Conservation (phyloP, 169 alveolate species). For the Babesia bovis region DNA sequence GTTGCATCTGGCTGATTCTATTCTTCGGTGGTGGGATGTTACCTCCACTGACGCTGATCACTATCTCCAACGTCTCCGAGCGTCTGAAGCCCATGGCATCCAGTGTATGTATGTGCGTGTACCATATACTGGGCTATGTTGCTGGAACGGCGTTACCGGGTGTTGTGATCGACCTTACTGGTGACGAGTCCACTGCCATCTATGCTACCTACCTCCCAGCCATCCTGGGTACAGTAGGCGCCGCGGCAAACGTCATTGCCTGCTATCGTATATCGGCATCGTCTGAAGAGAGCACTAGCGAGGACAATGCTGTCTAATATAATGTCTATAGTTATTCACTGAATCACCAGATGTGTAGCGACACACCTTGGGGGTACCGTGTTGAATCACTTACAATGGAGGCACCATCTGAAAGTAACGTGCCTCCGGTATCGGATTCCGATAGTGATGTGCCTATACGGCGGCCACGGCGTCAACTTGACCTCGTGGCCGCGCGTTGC, state of each 20-base stretch:
- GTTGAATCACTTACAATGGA: too few species aligned
- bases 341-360: too few species aligned
- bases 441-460: neutral
- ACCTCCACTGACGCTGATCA: slow-evolving; percentile 48
- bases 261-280: neutral
- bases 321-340: too few species aligned
- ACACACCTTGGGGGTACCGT: too few species aligned
- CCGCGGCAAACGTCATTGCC: slow-evolving; percentile 7
- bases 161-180: slow-evolving; percentile 31
- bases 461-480: neutral
- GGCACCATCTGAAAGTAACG: too few species aligned
- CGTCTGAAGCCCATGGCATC: slow-evolving; percentile 55
- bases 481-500: neutral
- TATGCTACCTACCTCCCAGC: slow-evolving; percentile 32
- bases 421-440: too few species aligned
- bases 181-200: neutral
- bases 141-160: slow-evolving; percentile 58
- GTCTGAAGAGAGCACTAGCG: too few species aligned
- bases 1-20: slow-evolving; percentile 35
- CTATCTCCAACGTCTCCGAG: slow-evolving; percentile 34
- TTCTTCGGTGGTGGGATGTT: slow-evolving; percentile 57
- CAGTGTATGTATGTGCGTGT: slow-evolving; percentile 49
- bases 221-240: slow-evolving; percentile 2
- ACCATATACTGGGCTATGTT: slow-evolving; percentile 59
- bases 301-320: too few species aligned